Conservation (phyloP, 2,329 filamentous ascomycete genomes). For the Aspergillus floridensis region DNA sequence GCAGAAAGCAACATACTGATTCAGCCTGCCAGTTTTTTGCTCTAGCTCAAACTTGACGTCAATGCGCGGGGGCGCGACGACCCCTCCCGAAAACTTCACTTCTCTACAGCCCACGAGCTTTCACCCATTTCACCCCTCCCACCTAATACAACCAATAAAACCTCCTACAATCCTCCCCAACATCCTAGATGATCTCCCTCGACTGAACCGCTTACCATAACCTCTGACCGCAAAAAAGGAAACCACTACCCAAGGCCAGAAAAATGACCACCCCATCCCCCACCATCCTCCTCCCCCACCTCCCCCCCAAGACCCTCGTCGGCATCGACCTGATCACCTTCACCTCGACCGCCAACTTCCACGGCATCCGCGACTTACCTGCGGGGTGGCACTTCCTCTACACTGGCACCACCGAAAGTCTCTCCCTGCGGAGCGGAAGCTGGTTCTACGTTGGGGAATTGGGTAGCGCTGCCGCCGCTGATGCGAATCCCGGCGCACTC, state of each 20-base stretch:
- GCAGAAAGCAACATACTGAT: no score
- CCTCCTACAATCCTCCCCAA: no score
- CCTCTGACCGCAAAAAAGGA: not conserved
- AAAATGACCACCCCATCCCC: constrained; percentile 15
- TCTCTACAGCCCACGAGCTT: no score
- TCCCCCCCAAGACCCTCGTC: constrained; percentile 50
- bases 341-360: constrained; percentile 60
- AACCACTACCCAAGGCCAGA: not conserved
- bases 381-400: constrained; percentile 62
- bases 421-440: constrained; percentile 60
- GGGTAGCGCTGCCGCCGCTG: constrained; percentile 14
- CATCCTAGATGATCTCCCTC: not conserved
- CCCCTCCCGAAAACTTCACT: not conserved
- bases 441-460: constrained; percentile 57
- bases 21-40: no score
- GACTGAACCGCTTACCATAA: not conserved
- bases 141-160: no score
- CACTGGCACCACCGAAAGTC: constrained; percentile 55
- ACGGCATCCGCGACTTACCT: constrained; percentile 59
- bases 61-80: not conserved
- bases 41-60: constrained; percentile 3
- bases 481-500: constrained; percentile 13
- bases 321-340: constrained; percentile 59
- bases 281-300: constrained; percentile 44
- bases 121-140: no score